Percentiles rank a stretch among this genome's conserved stretches.
Conservation (phyloP, 1,139 yeast species). For the Arxiozyma bovina region DNA sequence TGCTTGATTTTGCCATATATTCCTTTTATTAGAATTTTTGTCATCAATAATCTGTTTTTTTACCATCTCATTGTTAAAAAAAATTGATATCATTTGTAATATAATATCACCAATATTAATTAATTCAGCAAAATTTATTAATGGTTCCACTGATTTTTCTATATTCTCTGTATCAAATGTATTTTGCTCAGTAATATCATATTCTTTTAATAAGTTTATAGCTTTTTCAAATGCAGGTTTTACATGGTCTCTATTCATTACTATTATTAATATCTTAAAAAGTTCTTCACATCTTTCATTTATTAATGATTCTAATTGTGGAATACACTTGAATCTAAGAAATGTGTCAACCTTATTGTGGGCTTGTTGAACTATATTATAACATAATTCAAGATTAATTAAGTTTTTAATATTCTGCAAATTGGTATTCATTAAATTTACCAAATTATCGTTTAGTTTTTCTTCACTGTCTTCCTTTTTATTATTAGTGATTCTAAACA, state of each 20-base stretch:
- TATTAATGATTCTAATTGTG: conserved; percentile 21
- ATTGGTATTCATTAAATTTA: conserved; percentile 36
- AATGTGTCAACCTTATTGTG: conserved; percentile 36
- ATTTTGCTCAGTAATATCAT: conserved; percentile 52
- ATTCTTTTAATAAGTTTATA: conserved; percentile 54
- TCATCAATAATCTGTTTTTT: conserved; percentile 47
- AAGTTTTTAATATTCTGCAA: conserved; percentile 38
- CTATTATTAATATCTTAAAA: conserved; percentile 56
- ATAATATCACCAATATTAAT: conserved; percentile 89
- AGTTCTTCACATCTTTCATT: conserved; percentile 43
- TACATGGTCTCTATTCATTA: conserved; percentile 65
- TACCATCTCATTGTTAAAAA: conserved; percentile 78
- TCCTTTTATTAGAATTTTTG: conserved; percentile 35
- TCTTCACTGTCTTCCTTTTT: conserved; percentile 32
- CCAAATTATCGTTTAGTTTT: conserved; percentile 45
- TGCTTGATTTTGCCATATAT: conserved; percentile 72
- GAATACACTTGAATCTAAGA: conserved; percentile 24
- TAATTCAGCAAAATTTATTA: conserved; percentile 77
- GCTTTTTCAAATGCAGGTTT: conserved; percentile 80
- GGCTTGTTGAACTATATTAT: conserved; percentile 37
- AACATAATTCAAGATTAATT: conserved; percentile 40
- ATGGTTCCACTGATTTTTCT: conserved; percentile 37
- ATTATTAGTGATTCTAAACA: conserved; percentile 41
- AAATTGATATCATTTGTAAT: conserved; percentile 85
- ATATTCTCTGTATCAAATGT: conserved; percentile 18